Evolutionary conservation across 768 basidiomycete genomes (phyloP), one percentile per base, ranked within the genome.

Genomic region (Clavaria fumosa): DNA sequence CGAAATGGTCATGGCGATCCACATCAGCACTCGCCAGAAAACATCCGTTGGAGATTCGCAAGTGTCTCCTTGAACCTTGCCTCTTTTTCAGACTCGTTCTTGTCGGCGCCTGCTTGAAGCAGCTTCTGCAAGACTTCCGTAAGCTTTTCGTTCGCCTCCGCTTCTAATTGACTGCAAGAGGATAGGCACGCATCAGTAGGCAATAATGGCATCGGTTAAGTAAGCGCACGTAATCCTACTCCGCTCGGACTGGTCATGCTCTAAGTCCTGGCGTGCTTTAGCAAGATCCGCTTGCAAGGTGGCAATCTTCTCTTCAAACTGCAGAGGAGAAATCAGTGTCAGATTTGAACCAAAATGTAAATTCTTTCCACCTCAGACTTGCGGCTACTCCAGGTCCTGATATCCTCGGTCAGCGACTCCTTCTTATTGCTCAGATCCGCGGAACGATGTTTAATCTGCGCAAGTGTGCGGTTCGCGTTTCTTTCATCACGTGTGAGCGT

Each of bases 91-190:
- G 77, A 77, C 55, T 95, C 86, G 32, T 76, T 75, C 56, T 65
- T 79, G 50, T 96, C 91, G 1, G 85, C 78, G 20, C 88, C 85
- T 1, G 91, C 91, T 52, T 91, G 83, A 10, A 89, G 62, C 3
- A 99, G 69, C 50, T 95, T 79, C 33, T 76, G 69, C 50, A 85
- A 82, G 3, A 85, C 67, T 10, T 75, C 76, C 36, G 76, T 68
- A 4, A 99, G 70, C 52, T 91, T 90, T 58, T 93, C 93, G 52
- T 93, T 91, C 18, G 80, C 71, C 49, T 99, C 91, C 0, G 75
- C 71, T 55, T 95, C 90, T 9, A 89, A 70, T 61, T 86, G 83
- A 32, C 90, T 97, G 31, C 31, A 18, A 21, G 23, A 19, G 42
- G 7, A 21, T 23, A 4, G 4, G 15, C 34, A 33, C n/a, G 10